Evolutionary conservation across 768 basidiomycete genomes (phyloP), one percentile per base, ranked within the genome.

Genomic region (Lactarius sp.): DNA sequence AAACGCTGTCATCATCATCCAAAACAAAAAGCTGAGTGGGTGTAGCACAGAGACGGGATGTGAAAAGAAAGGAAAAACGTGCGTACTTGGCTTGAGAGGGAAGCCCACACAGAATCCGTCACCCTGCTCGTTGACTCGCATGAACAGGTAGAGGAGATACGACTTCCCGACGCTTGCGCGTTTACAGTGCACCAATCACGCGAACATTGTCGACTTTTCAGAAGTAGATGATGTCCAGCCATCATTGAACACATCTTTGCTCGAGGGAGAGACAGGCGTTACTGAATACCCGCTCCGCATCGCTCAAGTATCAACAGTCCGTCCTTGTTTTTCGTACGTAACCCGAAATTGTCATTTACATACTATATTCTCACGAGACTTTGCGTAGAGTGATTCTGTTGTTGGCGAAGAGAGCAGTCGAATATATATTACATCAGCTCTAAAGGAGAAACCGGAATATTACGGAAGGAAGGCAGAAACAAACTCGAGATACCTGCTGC

Each of bases 371-470:
- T 64, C 8, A 68, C 56, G 16, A 51, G 12, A 27, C 31, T 18
- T 27, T 51, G 34, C 60, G 33, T 66, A 91, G 90, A 84, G 83
- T 59, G 83, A 91, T 47, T 77, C 90, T 2, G 79, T 78, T 4
- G 89, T n/a, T n/a, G n/a, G 88, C 6, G 86, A 80, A 33, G 86
- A 90, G 7, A 66, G 75, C n/a, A 83, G 87, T 3, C 77, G 87
- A 31, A 73, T 94, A 42, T 94, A 88, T 71, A n/a, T n/a, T 94
- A 86, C 70, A 70, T 94, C 50, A 92, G 92, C 20, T 94, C 94
- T 79, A 88, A 85, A 72, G 92, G 92, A 47, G 88, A 91, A 66
- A 77, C 53, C n/a, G 77, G 79, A 58, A 77, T 79, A 18, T 72
- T 74, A 18, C 79, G 80, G 67, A 85, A 81, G 66, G 86, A 88